Conservation (phyloP, 805 yeast genomes). For the Candida stauntonica region DNA sequence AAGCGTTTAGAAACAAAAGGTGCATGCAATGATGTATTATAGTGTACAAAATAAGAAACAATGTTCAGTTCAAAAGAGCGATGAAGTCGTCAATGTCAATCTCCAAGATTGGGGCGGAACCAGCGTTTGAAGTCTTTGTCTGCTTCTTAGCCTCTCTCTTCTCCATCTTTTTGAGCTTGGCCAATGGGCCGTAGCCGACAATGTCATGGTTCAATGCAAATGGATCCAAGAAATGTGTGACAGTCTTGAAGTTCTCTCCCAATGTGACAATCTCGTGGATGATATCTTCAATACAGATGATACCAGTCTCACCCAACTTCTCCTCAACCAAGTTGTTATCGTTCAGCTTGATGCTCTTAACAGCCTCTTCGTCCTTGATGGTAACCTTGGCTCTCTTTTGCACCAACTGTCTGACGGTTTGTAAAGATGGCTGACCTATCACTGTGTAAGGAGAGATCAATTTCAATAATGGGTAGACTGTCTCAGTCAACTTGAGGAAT, state of each 20-base stretch:
- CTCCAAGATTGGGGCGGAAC: constrained; percentile 62
- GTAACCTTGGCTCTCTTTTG: constrained; percentile 70
- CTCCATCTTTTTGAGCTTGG: constrained; percentile 60
- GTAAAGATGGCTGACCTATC: constrained; percentile 69
- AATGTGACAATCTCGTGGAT: constrained; percentile 63
- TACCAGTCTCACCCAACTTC: constrained; percentile 60
- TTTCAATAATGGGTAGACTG: constrained; percentile 60
- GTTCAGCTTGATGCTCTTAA: constrained; percentile 49
- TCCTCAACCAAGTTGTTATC: constrained; percentile 77
- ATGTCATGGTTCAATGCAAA: constrained; percentile 67
- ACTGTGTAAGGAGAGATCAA: constrained; percentile 70
- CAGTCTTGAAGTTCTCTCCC: constrained; percentile 60
- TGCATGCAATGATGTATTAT: not conserved
- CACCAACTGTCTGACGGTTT: constrained; percentile 64
- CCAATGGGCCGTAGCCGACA: constrained; percentile 70
- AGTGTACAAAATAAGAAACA: constrained; percentile 1
- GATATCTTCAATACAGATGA: constrained; percentile 77
- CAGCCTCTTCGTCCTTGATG: constrained; percentile 32
- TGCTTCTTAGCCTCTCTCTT: constrained; percentile 46
- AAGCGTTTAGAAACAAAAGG: not conserved
- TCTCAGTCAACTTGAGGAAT: constrained; percentile 57
- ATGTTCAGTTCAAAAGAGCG: constrained; percentile 54
- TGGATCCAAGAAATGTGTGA: constrained; percentile 62
- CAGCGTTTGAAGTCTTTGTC: constrained; percentile 48
- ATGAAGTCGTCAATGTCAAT: constrained; percentile 70